phyloP scores from a whole-genome alignment of 495 filamentous ascomycete genomes.

The Peziza echinospora region DNA sequence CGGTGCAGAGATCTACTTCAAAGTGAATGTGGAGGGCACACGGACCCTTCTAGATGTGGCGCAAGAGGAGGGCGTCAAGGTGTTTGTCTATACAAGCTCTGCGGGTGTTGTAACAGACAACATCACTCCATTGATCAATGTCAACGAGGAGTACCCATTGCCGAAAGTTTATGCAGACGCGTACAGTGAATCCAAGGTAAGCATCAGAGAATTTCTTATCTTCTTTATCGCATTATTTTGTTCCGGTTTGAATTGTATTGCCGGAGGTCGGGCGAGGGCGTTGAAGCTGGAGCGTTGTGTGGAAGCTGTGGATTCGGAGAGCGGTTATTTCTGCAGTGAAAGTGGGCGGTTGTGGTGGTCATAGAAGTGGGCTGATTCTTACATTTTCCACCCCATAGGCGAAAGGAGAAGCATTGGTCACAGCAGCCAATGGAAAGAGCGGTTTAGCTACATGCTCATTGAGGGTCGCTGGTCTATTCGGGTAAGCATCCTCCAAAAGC shows the following conservation, averaged over 20 bases:
- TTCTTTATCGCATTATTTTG: conserved; percentile 2
- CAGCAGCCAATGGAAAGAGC: conserved; percentile 58
- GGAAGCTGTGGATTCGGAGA: no score
- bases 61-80: conserved; percentile 57
- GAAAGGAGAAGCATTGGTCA: conserved; percentile 62
- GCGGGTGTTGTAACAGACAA: conserved; percentile 74
- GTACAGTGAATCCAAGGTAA: conserved; percentile 74
- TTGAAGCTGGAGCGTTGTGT: no score
- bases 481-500: conserved; percentile 32
- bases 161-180: conserved; percentile 60
- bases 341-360: no score
- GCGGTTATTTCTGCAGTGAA: no score
- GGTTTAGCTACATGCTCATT: conserved; percentile 56
- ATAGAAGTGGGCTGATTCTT: no score
- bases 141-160: conserved; percentile 69
- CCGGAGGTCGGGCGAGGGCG: no score
- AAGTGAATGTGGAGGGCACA: conserved; percentile 88
- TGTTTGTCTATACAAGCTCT: conserved; percentile 84
- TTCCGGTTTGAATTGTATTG: no score
- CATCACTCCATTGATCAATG: conserved; percentile 60
- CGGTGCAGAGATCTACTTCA: conserved; percentile 41
- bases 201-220: conserved; percentile 2
- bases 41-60: conserved; percentile 55
- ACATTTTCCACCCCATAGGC: no score
- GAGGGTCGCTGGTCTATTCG: conserved; percentile 77